Conservation (phyloP, 192 early-diverging fungal genomes). For the Coemansia sp. region DNA sequence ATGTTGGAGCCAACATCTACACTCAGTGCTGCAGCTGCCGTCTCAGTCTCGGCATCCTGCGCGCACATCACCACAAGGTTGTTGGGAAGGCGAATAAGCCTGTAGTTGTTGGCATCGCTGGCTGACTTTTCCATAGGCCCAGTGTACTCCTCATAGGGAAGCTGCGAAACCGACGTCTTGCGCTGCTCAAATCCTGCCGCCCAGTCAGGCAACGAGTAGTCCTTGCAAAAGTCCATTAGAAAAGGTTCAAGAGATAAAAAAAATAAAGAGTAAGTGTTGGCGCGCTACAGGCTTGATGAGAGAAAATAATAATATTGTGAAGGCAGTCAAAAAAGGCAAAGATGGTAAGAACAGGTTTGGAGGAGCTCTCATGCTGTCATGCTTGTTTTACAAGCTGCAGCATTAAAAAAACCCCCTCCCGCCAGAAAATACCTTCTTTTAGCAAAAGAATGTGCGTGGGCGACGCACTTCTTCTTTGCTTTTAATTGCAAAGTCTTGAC, state of each 20-base stretch:
- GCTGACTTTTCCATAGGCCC: constrained; percentile 40
- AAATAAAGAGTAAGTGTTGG: not conserved
- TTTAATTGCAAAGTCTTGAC: too few species aligned
- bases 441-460: not conserved
- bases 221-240: constrained; percentile 1
- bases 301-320: not conserved
- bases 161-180: not conserved
- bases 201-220: constrained; percentile 3
- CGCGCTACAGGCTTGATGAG: not conserved
- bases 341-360: not conserved
- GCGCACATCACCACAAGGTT: constrained; percentile 61
- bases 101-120: constrained; percentile 59
- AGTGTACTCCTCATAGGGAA: constrained; percentile 9
- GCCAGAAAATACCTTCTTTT: not conserved
- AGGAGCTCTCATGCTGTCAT: not conserved
- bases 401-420: not conserved
- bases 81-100: constrained; percentile 60
- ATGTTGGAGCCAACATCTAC: constrained; percentile 64
- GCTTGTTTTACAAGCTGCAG: not conserved
- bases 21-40: constrained; percentile 59
- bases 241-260: not conserved
- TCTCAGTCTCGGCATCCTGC: constrained; percentile 56
- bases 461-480: too few species aligned
- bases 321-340: not conserved
- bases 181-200: not conserved